phyloP scores from a whole-genome alignment of 2,329 filamentous ascomycete genomes.

The Exophiala mesophila region DNA sequence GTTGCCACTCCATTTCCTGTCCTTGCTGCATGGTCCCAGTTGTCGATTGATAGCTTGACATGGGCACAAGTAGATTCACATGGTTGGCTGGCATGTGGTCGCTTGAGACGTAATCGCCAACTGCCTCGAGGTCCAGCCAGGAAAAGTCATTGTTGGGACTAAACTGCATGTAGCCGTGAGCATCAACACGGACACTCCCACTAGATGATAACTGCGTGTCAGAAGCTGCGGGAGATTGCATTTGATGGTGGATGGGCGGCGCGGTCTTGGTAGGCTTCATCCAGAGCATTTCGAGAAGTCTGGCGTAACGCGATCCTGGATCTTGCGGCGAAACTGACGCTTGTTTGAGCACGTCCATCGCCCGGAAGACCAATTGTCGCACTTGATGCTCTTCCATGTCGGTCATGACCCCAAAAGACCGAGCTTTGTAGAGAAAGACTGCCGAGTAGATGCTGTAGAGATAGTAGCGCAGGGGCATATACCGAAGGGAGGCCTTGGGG shows the following conservation, averaged over 20 bases:
- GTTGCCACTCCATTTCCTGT: constrained; percentile 32
- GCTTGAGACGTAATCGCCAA: constrained; percentile 53
- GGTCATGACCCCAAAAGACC: constrained; percentile 56
- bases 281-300: constrained; percentile 58
- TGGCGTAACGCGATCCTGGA: constrained; percentile 57
- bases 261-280: constrained; percentile 32
- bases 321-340: constrained; percentile 56
- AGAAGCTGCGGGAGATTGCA: constrained; percentile 27
- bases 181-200: constrained; percentile 25
- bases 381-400: constrained; percentile 52
- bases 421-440: constrained; percentile 61
- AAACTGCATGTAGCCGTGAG: constrained; percentile 35
- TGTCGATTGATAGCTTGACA: constrained; percentile 18
- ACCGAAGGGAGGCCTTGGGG: constrained; percentile 54
- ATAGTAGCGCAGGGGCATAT: constrained; percentile 61
- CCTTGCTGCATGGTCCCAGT: constrained; percentile 15
- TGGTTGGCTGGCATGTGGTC: constrained; percentile 31
- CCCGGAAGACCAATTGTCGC: constrained; percentile 53
- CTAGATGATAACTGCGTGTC: constrained; percentile 31
- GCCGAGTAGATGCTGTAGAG: constrained; percentile 60
- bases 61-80: constrained; percentile 16
- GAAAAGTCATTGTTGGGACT: constrained; percentile 54
- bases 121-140: constrained; percentile 57
- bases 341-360: constrained; percentile 55
- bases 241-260: constrained; percentile 21